These are phyloP conservation scores for Trametes polyzona DNA, from an alignment of 1,284 basidiomycete genomes.

Conservation along the genomic window DNA sequence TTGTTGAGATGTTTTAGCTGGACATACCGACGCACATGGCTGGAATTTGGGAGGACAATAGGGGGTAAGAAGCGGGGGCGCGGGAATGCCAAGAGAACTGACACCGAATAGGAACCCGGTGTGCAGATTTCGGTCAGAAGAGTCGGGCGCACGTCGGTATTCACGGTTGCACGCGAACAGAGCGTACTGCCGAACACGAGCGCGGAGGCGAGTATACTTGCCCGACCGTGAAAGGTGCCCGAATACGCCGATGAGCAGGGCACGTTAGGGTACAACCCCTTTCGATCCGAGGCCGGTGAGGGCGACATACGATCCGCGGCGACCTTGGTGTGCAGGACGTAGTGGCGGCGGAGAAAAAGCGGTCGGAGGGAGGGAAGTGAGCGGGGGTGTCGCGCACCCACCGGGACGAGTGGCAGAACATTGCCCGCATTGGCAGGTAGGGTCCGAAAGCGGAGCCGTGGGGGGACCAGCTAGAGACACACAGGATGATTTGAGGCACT, in stretches of 20 bases:
- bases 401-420: background rate
- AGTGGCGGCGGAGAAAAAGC: background rate
- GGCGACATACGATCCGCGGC: constrained; percentile 13
- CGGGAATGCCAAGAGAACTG: no score
- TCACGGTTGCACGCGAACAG: no score
- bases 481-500: background rate
- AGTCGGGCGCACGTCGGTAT: no score
- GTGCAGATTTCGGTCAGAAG: no score
- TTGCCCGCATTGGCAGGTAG: constrained; percentile 4
- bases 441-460: background rate
- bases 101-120: no score
- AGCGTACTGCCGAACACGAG: background rate
- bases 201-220: background rate
- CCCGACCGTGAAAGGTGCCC: constrained; percentile 13
- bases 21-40: no score
- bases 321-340: background rate
- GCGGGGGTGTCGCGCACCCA: background rate
- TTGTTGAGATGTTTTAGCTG: no score
- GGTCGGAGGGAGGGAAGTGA: constrained; percentile 4
- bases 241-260: background rate
- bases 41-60: no score
- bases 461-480: background rate
- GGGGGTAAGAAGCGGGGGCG: no score
- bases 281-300: constrained; percentile 8
- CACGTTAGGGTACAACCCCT: background rate